Base-by-base conservation (phyloP, 2,329 filamentous ascomycete genomes). In the Aspergillus fumigatus region DNA sequence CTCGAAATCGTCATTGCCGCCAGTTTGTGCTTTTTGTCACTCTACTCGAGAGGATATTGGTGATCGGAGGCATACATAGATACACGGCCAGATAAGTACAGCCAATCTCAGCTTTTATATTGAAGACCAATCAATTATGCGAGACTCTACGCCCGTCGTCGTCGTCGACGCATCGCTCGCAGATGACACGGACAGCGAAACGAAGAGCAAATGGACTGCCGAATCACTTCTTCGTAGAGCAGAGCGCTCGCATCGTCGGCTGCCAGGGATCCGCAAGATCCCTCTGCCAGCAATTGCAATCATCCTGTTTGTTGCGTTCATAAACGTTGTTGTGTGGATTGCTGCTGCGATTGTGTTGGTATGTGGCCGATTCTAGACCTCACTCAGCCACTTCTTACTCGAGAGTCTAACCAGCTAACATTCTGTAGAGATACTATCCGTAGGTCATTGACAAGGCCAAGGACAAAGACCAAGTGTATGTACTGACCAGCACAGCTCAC, bases 271-370 rank as follows among this genome's bases (percentile, higher is more conserved):
- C 11, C 75, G 79, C 32, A 81, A 77, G 55, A 75, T 87, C 3
- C 84, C 84, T 0, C 78, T 85, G 4, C 71, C 78, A 1, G 83
- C 81, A 0, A 74, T 87, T 41, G 80, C 79, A 1, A 84, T 86
- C 29, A 84, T 87, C 27, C 49, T 79, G 1, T 70, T 81, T 0
- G 70, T 87, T 43, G 75, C 80, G 1, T 50, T 78, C 3, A 69
- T 84, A 52, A 87, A 87, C 67, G 64, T 81, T 3, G 52, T 83
- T 2, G 81, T 84, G 8, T 87, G 84, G 84, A 75, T 80, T 50
- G 80, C 78, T 23, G 80, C 81, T 9, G 84, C 79, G 9, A 78
- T 86, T 59, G 79, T 87, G 3, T 66, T 86, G 63, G 82, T 83
- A 75, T 50, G 76, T 66, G 5, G 6, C 8, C 21, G 3, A 4